A percentile compares a stretch with the other conserved stretches of the same genome.
These are phyloP conservation scores for Nitzschia sp. DNA, from an alignment of 108 stramenopile genomes.

Conservation along the genomic window DNA sequence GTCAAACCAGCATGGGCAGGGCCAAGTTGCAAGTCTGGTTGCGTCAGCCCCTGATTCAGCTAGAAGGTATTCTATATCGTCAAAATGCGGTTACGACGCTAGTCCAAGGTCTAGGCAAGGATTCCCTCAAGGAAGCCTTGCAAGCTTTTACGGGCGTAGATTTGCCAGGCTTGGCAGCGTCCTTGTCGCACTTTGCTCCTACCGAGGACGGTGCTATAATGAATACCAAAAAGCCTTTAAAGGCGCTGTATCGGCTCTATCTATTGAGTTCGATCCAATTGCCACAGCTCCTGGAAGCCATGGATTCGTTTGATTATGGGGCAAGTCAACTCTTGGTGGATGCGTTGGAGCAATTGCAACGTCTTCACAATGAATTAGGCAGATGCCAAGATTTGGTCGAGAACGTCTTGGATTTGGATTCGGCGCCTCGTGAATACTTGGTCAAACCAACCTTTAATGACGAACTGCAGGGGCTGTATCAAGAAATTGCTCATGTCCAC, in stretches of 20 bases:
- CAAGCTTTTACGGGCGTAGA: constrained; percentile 50
- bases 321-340: constrained; percentile 16
- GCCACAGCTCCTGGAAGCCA: constrained; percentile 55
- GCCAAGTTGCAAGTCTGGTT: constrained; percentile 71
- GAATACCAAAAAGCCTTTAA: constrained; percentile 66
- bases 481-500: constrained; percentile 68
- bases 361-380: constrained; percentile 39
- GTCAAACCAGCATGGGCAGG: constrained; percentile 75
- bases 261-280: constrained; percentile 64
- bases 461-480: constrained; percentile 69
- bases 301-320: constrained; percentile 28
- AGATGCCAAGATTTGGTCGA: constrained; percentile 55
- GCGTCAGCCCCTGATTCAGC: constrained; percentile 74
- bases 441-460: constrained; percentile 65
- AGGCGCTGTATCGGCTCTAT: constrained; percentile 74
- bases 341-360: constrained; percentile 6
- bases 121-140: constrained; percentile 70
- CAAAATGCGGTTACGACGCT: constrained; percentile 72
- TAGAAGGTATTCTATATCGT: constrained; percentile 51
- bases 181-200: constrained; percentile 31
- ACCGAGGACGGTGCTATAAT: constrained; percentile 4
- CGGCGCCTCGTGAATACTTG: constrained; percentile 86
- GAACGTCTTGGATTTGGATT: constrained; percentile 78
- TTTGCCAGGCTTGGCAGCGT: constrained; percentile 35
- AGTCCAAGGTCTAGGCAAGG: constrained; percentile 65